Percentiles rank a stretch among this genome's conserved stretches.
These are phyloP conservation scores for Schoenoplectus tabernaemontani DNA, from an alignment of 202 grass and related monocot species.

Conservation along the genomic window DNA sequence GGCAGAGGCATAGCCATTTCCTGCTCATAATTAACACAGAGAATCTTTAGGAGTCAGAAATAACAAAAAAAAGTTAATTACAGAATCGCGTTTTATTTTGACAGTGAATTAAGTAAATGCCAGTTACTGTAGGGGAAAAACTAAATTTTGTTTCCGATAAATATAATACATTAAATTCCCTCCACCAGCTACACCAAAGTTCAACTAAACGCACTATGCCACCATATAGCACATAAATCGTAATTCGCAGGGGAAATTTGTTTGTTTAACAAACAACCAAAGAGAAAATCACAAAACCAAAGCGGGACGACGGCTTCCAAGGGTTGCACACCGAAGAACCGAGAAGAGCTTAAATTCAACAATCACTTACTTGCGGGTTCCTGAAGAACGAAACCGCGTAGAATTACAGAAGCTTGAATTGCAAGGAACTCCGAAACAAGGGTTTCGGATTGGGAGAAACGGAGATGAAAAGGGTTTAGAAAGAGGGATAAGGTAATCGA, in stretches of 20 bases:
- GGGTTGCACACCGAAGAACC: neutral
- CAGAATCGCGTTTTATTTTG: neutral
- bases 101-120: neutral
- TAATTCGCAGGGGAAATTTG: too few species aligned
- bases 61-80: neutral
- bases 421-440: neutral
- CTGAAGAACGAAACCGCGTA: too few species aligned
- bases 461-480: neutral
- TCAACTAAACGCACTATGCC: too few species aligned
- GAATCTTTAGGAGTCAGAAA: neutral
- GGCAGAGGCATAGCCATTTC: constrained; percentile 27
- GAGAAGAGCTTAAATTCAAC: neutral
- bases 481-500: neutral
- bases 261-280: neutral
- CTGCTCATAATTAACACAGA: neutral
- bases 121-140: neutral
- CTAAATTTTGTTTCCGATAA: neutral
- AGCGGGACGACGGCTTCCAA: neutral
- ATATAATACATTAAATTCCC: neutral
- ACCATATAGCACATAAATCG: too few species aligned
- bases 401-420: neutral
- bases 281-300: neutral
- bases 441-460: constrained; percentile 4
- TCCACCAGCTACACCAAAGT: neutral
- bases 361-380: neutral